A percentile compares a stretch with the other conserved stretches of the same genome.
phyloP scores from a whole-genome alignment of 2,329 filamentous ascomycete species.

The Xylaria sp. region DNA sequence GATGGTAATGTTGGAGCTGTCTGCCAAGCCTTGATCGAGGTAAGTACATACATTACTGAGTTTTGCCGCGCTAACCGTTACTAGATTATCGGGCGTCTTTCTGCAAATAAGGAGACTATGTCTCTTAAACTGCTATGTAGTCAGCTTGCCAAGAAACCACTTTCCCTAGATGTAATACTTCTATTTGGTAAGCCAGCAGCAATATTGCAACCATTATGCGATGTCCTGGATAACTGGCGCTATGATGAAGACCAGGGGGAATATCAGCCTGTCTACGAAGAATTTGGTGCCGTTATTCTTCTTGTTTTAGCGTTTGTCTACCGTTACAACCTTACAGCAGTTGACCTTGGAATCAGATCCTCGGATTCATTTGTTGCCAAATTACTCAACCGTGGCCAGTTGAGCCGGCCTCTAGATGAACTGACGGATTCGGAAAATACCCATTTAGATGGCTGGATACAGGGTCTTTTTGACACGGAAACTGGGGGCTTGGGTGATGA shows the following conservation, averaged over 20 bases:
- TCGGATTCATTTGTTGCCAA: conserved; percentile 71
- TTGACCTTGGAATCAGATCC: conserved; percentile 66
- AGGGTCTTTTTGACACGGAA: conserved; percentile 77
- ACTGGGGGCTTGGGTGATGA: conserved; percentile 77
- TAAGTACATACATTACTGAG: conserved; percentile 44
- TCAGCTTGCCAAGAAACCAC: conserved; percentile 73
- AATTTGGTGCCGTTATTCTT: conserved; percentile 79
- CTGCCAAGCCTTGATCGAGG: conserved; percentile 76
- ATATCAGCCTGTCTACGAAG: conserved; percentile 84
- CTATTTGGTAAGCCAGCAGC: conserved; percentile 73
- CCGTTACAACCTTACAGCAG: conserved; percentile 69
- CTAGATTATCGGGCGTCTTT: conserved; percentile 71
- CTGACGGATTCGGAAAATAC: conserved; percentile 67
- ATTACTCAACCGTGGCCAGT: conserved; percentile 64
- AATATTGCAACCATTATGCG: conserved; percentile 76
- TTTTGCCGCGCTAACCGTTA: background rate
- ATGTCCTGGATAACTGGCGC: conserved; percentile 77
- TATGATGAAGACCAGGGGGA: conserved; percentile 85
- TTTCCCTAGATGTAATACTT: conserved; percentile 74
- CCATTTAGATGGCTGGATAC: conserved; percentile 76
- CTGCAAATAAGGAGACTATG: conserved; percentile 77
- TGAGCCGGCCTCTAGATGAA: conserved; percentile 62
- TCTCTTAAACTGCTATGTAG: conserved; percentile 77
- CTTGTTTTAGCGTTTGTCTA: conserved; percentile 76
- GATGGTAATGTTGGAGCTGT: conserved; percentile 91